These are phyloP conservation scores for Neurospora africana DNA, from an alignment of 495 filamentous ascomycete genomes.

Conservation along the genomic window DNA sequence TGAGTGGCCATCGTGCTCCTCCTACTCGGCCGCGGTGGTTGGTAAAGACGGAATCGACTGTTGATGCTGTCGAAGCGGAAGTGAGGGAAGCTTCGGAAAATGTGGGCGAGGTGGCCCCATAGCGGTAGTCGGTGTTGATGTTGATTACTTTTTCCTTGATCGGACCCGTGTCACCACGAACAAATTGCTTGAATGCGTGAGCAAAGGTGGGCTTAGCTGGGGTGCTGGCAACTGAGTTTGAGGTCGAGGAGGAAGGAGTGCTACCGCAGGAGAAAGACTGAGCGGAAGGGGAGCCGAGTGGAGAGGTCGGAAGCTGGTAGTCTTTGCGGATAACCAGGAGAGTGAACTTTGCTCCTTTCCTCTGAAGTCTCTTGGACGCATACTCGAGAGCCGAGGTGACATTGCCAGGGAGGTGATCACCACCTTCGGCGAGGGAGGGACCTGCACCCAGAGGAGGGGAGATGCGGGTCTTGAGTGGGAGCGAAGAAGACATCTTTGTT, in stretches of 20 bases:
- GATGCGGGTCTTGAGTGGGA: constrained; percentile 38
- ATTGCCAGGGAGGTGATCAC: constrained; percentile 33
- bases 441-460: constrained; percentile 47
- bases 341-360: constrained; percentile 36
- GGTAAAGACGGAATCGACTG: constrained; percentile 12
- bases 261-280: neutral
- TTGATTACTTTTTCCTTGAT: constrained; percentile 20
- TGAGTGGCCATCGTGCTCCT: constrained; percentile 12
- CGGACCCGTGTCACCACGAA: constrained; percentile 22
- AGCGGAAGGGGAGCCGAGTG: constrained; percentile 5
- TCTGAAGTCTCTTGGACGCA: constrained; percentile 37
- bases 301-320: constrained; percentile 31
- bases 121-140: constrained; percentile 14
- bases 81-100: constrained; percentile 18
- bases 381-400: constrained; percentile 39
- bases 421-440: constrained; percentile 33
- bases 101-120: constrained; percentile 19
- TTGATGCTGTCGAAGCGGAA: constrained; percentile 14
- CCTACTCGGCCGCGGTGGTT: neutral
- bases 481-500: constrained; percentile 3
- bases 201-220: constrained; percentile 19
- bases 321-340: constrained; percentile 41
- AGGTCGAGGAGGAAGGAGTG: constrained; percentile 9
- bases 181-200: constrained; percentile 27
- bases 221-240: constrained; percentile 18